Base-by-base conservation (phyloP, 192 early-diverging fungal genomes). In the Chytriomyces sp. region DNA sequence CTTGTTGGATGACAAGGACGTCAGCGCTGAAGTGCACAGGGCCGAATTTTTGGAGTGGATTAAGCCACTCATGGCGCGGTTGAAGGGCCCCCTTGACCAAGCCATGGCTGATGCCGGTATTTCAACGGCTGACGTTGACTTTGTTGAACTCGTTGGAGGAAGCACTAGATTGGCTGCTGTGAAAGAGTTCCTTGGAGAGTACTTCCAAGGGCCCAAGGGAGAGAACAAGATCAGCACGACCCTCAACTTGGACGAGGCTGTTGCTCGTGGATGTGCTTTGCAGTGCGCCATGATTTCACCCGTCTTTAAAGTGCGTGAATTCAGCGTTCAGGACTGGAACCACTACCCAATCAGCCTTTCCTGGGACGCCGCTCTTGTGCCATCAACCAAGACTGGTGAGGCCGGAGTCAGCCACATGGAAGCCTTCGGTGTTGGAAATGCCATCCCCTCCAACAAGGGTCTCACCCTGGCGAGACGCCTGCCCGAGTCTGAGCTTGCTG, bases 201-300 rank as follows among this genome's bases (percentile, higher is more conserved):
- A 92, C 88, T 98, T 99, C 83, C 90, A 91, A 24, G 92, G 92
- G 5, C 35, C 35, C 2, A 61, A 61, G 16, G 71, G 59, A n/a
- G 75, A 80, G 60, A 80, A 81, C 74, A 88, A 96, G 75, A 84
- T 97, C 20, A 92, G 92, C 67, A 94, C 91, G 75, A 97, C 95
- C 79, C 89, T 99, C 76, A 99, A 99, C 89, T 93, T 96, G 83
- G 97, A 99, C 79, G 97, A 99, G 86, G 96, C 96, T 53, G 91
- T 96, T 79, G 92, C 97, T 28, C 94, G 97, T 80, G 97, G 97
- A 78, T 93, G 93, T 75, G 97, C 96, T 47, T 87, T 99, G 53
- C 93, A 95, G 87, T 99, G 97, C 86, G 97, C 97, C 79, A 96
- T 99, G 81, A 84, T 95, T 61, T 97, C 95, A 26, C 97, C 97